Conservation (phyloP, 345 rosid genomes). For the Jatropha curcas region DNA sequence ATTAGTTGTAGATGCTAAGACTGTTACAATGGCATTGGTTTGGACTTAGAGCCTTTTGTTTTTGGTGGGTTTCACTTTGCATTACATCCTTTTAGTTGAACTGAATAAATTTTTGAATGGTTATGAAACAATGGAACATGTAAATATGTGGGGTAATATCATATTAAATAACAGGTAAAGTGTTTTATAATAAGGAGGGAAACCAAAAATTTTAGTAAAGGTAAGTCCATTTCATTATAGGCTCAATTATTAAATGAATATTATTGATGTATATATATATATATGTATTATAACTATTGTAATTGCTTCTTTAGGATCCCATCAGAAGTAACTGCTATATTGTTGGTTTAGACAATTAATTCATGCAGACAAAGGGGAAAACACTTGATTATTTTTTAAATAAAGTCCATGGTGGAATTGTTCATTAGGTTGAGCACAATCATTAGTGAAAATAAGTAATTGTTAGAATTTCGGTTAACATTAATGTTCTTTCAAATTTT, state of each 20-base stretch:
- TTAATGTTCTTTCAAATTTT: background rate
- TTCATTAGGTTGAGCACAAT: constrained; percentile 66
- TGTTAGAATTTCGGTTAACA: background rate
- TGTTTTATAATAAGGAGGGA: too few relatives aligned
- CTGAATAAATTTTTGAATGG: background rate
- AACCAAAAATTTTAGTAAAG: too few relatives aligned
- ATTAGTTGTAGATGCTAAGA: constrained; percentile 75
- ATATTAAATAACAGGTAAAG: too few relatives aligned
- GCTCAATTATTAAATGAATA: too few relatives aligned
- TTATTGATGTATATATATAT: too few relatives aligned
- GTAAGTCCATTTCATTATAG: too few relatives aligned
- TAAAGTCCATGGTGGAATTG: constrained; percentile 44
- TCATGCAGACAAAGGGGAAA: constrained; percentile 51
- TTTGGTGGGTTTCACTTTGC: constrained; percentile 49
- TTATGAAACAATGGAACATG: too few relatives aligned
- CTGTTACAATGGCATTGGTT: constrained; percentile 85
- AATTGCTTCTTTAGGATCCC: constrained; percentile 55
- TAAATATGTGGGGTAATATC: too few relatives aligned
- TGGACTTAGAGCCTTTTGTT: constrained; percentile 63
- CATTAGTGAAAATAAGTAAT: constrained; percentile 64
- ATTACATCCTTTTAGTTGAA: constrained; percentile 8
- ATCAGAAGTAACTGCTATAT: constrained; percentile 72
- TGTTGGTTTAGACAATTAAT: constrained; percentile 64
- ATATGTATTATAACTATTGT: background rate
- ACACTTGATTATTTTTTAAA: constrained; percentile 37